A percentile compares a stretch with the other conserved stretches of the same genome.
These are phyloP conservation scores for Cercis canadensis DNA, from an alignment of 306 rosid species.

Conservation along the genomic window DNA sequence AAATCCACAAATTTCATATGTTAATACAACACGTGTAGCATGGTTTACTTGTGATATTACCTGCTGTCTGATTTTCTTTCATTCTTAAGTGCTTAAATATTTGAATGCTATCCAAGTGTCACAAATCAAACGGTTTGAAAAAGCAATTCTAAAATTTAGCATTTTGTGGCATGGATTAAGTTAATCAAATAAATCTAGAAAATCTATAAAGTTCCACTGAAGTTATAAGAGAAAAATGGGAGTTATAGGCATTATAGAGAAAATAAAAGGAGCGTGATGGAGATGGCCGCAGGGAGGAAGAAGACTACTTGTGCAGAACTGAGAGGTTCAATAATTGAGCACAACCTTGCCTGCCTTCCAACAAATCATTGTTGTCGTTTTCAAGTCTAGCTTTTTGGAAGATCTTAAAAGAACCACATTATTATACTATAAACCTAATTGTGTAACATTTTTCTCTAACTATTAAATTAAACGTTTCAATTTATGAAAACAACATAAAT, in stretches of 20 bases:
- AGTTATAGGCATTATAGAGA: too few relatives aligned
- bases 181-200: conserved; percentile 4
- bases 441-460: too few relatives aligned
- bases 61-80: background rate
- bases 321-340: conserved; percentile 35
- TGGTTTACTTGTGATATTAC: conserved; percentile 23
- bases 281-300: background rate
- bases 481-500: too few relatives aligned
- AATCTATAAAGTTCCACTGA: conserved; percentile 28
- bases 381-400: background rate
- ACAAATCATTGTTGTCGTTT: conserved; percentile 20
- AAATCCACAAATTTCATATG: conserved; percentile 3
- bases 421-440: too few relatives aligned
- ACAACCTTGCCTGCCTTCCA: conserved; percentile 24
- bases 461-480: too few relatives aligned
- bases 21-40: conserved; percentile 24
- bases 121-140: conserved; percentile 29
- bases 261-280: too few relatives aligned
- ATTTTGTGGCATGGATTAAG: conserved; percentile 17
- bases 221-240: too few relatives aligned
- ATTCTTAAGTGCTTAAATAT: too few relatives aligned
- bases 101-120: conserved; percentile 28
- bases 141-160: background rate
- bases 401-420: too few relatives aligned
- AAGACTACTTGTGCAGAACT: conserved; percentile 16